phyloP scores from a whole-genome alignment of 1,284 basidiomycete species.

The Agaricales sp. region DNA sequence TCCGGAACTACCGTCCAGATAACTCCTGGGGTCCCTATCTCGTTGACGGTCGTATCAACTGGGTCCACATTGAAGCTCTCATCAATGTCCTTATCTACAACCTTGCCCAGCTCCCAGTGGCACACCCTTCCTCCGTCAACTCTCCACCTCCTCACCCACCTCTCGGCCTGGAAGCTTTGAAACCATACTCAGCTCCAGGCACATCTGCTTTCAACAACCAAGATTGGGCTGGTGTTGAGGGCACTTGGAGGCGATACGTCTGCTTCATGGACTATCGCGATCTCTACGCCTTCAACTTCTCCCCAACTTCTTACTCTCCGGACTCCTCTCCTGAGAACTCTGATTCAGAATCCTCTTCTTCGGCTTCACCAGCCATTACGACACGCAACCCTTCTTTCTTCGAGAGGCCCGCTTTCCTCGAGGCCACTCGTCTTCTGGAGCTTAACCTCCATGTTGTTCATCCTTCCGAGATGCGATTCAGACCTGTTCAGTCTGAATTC shows the following conservation, averaged over 20 bases:
- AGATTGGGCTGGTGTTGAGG: constrained; percentile 66
- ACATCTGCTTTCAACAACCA: constrained; percentile 14
- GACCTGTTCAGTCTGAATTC: constrained; percentile 9
- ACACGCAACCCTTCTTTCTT: constrained; percentile 42
- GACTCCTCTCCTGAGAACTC: constrained; percentile 5
- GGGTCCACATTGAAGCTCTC: constrained; percentile 50
- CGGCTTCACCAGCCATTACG: constrained; percentile 23
- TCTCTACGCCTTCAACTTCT: constrained; percentile 1
- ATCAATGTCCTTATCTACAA: constrained; percentile 51
- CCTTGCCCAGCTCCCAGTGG: constrained; percentile 34
- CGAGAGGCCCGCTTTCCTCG: constrained; percentile 42
- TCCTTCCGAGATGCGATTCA: constrained; percentile 18
- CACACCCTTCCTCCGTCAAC: constrained; percentile 21
- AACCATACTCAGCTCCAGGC: constrained; percentile 42
- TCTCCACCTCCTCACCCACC: constrained; percentile 24
- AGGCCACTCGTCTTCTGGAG: constrained; percentile 53
- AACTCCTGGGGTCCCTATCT: constrained; percentile 51
- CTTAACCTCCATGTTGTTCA: constrained; percentile 39
- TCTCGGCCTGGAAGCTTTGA: constrained; percentile 35
- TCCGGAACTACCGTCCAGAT: constrained; percentile 40
- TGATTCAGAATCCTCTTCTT: constrained; percentile 18
- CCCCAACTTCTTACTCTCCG: constrained; percentile 2
- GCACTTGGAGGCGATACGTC: constrained; percentile 58
- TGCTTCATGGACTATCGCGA: constrained; percentile 71
- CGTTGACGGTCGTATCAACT: constrained; percentile 33